Evolutionary conservation across 75 land plant genomes (phyloP).

Genomic region (Sequoia sempervirens): DNA sequence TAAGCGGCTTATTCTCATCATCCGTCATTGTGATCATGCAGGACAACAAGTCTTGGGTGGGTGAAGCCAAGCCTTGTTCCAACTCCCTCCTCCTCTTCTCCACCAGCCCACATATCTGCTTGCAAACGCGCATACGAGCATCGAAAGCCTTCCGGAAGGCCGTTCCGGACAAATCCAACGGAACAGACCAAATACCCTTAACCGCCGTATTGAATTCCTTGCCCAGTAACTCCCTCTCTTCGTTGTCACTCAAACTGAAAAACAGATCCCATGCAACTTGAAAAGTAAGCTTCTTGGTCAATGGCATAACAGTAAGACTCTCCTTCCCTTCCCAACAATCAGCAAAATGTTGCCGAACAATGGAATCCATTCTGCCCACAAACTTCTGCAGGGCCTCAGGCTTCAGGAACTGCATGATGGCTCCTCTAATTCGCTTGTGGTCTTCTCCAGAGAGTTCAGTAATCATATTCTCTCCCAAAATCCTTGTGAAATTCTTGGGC

Average conservation of each 20-base stretch:
- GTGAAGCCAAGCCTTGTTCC: not conserved
- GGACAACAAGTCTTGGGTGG: not conserved
- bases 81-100: slow-evolving; percentile 8
- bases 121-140: slow-evolving; percentile 7
- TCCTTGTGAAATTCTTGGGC: no score
- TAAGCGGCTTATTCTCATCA: not conserved
- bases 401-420: no score
- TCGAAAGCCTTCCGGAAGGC: slow-evolving; percentile 10
- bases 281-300: not conserved
- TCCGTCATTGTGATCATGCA: not conserved
- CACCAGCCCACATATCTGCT: not conserved
- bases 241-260: no score
- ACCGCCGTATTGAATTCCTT: not conserved
- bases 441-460: not conserved
- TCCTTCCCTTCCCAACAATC: no score
- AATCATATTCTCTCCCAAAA: not conserved
- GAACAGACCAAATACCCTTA: slow-evolving; percentile 14
- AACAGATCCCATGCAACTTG: no score
- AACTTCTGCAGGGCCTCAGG: no score
- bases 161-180: slow-evolving; percentile 22
- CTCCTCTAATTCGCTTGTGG: no score
- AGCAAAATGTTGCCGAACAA: not conserved
- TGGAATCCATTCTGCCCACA: not conserved
- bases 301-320: no score
- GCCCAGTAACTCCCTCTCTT: no score